A percentile compares a stretch with the other conserved stretches of the same genome.
Evolutionary conservation across 2,329 filamentous ascomycete genomes (phyloP).

Genomic region (Colletotrichum aenigma): DNA sequence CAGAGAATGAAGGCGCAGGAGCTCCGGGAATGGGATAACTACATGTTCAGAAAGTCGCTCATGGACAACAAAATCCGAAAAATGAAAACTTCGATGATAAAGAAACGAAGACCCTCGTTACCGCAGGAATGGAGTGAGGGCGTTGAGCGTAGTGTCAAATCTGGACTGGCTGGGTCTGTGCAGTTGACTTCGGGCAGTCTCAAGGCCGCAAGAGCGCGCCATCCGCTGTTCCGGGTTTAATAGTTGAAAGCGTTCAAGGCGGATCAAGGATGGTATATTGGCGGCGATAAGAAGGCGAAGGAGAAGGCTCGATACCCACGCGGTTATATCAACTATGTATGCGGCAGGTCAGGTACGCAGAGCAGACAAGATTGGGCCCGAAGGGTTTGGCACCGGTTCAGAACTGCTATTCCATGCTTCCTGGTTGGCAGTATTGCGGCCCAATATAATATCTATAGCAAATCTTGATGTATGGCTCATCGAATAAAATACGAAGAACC

Average conservation of each 20-base stretch:
- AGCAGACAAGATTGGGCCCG: not conserved
- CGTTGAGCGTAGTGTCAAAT: not conserved
- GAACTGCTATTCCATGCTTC: not conserved
- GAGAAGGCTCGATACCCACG: not conserved
- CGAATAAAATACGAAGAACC: not conserved
- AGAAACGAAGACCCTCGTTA: not conserved
- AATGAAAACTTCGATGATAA: not conserved
- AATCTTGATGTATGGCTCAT: not conserved
- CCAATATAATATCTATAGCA: too few species aligned
- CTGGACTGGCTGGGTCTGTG: not conserved
- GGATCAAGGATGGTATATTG: rapidly evolving
- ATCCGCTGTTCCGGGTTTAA: not conserved
- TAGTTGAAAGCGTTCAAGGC: not conserved
- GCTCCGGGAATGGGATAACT: not conserved
- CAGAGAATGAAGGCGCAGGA: not conserved
- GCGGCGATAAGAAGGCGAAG: rapidly evolving
- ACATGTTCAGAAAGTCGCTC: not conserved
- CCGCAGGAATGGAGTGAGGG: not conserved
- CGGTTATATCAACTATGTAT: not conserved
- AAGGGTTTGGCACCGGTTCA: rapidly evolving
- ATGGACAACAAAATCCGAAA: not conserved
- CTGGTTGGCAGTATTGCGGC: too few species aligned
- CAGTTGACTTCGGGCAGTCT: not conserved
- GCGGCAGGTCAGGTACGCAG: not conserved
- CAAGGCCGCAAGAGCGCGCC: not conserved